Evolutionary conservation across 163 green algal species (phyloP), one percentile per base, ranked within the genome.

Genomic region (Scenedesmus sp.): DNA sequence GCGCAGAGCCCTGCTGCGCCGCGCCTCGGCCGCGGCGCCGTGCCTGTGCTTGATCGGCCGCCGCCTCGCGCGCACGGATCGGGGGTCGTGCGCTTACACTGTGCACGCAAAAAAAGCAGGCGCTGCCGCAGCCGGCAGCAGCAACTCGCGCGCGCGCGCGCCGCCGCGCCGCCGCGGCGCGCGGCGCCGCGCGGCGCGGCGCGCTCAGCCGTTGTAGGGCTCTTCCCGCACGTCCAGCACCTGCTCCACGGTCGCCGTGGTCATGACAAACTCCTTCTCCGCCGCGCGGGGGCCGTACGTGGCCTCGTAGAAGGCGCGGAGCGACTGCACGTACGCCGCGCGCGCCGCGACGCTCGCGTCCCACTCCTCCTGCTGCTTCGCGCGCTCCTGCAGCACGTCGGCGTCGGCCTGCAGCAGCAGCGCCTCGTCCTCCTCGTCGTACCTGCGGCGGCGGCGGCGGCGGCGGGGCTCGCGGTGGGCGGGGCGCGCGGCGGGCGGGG

Each of bases 371-470:
- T 88, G 74, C 70, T 90, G 58, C 29, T 72, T 75, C 73, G 92
- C 75, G 13, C 92, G 85, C 75, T 94, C 89, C 44, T 92, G 84
- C 58, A 95, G 71, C 70, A 95, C 87, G 72, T 94, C 88, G 34
- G 83, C 87, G 66, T 96, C 93, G 17, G 88, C 88, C 87, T 93
- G 81, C 45, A 79, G 33, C 58, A 95, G 78, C 48, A 97, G 78
- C 45, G 87, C 86, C 77, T 93, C 89, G 78, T 95, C 90, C 87
- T 98, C 93, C 89, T 97, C 87, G 47, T 97, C 91, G 81, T 95
- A 96, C 34, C 76, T 80, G n/a, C n/a, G n/a, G n/a, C n/a, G n/a
- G n/a, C n/a, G n/a, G n/a, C n/a, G n/a, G n/a, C n/a, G n/a, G n/a
- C n/a, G n/a, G n/a, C n/a, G n/a, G n/a, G n/a, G n/a, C n/a, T n/a